phyloP scores from a whole-genome alignment of 768 basidiomycete genomes.

The Mycena olivaceomarginata region DNA sequence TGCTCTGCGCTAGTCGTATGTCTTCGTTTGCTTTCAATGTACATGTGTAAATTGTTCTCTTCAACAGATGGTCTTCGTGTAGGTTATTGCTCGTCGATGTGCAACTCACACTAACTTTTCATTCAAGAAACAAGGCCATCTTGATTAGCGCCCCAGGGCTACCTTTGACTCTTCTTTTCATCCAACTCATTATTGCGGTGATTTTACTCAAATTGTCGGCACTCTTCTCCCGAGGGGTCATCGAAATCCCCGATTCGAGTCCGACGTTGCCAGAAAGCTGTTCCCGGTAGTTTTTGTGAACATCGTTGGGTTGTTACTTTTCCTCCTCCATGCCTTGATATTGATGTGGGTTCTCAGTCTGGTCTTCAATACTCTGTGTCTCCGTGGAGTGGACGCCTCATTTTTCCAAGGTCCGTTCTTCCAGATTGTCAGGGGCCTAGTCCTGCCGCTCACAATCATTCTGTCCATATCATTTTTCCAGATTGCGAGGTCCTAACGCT shows the following conservation, averaged over 20 bases:
- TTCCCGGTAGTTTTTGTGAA: slow-evolving; percentile 80
- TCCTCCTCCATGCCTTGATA: not conserved
- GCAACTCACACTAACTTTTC: slow-evolving; percentile 29
- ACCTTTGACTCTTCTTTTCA: slow-evolving; percentile 80
- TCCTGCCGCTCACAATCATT: slow-evolving; percentile 88
- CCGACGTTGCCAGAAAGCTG: slow-evolving; percentile 73
- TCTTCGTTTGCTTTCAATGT: slow-evolving; percentile 40
- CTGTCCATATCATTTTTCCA: slow-evolving; percentile 85
- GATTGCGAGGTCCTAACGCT: slow-evolving; percentile 75
- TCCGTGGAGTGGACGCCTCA: slow-evolving; percentile 86
- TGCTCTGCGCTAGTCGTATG: slow-evolving; percentile 82
- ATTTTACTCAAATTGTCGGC: slow-evolving; percentile 76
- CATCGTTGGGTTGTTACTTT: slow-evolving; percentile 63
- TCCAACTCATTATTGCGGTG: slow-evolving; percentile 83
- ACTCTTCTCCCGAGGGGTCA: slow-evolving; percentile 60
- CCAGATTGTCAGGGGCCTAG: too few species aligned
- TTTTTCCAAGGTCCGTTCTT: too few species aligned
- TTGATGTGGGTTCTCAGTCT: slow-evolving; percentile 59
- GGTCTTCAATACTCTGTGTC: slow-evolving; percentile 87
- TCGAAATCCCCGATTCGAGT: slow-evolving; percentile 75
- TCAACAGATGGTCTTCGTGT: slow-evolving; percentile 73
- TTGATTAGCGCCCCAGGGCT: slow-evolving; percentile 79
- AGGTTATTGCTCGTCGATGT: slow-evolving; percentile 37
- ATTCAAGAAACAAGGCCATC: slow-evolving; percentile 83
- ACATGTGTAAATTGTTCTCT: slow-evolving; percentile 16